Evolutionary conservation across 257 asterid genomes (phyloP), one percentile per base, ranked within the genome.

Genomic region (Euphrasia confusa): DNA sequence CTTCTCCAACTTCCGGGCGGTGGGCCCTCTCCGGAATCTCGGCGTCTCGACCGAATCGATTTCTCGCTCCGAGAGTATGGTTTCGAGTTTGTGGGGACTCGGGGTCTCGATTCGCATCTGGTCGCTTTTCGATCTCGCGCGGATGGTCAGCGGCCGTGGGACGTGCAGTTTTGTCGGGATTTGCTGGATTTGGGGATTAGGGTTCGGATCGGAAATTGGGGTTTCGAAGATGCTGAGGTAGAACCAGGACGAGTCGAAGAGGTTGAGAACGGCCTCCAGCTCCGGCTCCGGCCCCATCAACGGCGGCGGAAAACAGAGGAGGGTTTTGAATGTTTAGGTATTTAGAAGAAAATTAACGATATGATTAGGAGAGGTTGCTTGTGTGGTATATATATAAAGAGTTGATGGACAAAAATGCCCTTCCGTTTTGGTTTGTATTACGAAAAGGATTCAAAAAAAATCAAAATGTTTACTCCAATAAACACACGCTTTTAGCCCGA

Each of bases 241-340:
- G 75, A 78, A 84, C 95, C 97, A 89, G 58, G 1, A 40, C 4
- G 88, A 70, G 66, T 89, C 88, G 57, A 82, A 77, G 69, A 86
- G 94, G 59, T 79, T 70, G 17, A 89, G 49, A 28, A 79, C 61
- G 55, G 72, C 74, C 18, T 84, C 91, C 7, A 80, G 75, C 4
- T 82, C 95, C 40, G 81, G 75, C 4, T 82, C 95, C 40, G 81
- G 75, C 4, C 81, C 95, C 97, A 82, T 79, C 7, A 56, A 71
- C 60, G 81, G 77, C 75, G 79, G 67, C 76, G 54, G 61, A 13
- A 15, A 21, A 71, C 7, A 35, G 4, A 35, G 4, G 4, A 39
- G 21, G 55, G 26, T 49, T n/a, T 49, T 49, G 55, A 14, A 49
- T 9, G 55, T n/a, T n/a, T 13, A 45, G 52, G 18, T 11, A 9